Evolutionary conservation across 2,329 filamentous ascomycete species (phyloP).

Genomic region (Aspergillus ustus): DNA sequence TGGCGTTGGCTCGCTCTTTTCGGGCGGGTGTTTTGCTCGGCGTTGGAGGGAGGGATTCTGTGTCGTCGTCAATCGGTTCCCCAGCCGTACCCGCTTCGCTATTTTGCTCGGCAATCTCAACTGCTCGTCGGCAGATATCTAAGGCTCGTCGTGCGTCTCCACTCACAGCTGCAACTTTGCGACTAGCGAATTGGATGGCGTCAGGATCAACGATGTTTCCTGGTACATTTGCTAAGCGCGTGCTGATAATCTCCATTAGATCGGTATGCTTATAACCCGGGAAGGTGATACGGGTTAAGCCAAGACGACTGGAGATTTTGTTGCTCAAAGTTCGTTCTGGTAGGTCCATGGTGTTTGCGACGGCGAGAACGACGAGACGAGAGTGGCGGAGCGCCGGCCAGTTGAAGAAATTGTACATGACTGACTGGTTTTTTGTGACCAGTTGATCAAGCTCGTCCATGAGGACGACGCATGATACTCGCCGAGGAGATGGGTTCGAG

Average conservation of each 20-base stretch:
- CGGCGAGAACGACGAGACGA: constrained; percentile 90
- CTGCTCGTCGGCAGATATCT: constrained; percentile 92
- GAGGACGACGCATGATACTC: constrained; percentile 92
- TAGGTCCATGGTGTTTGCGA: constrained; percentile 98
- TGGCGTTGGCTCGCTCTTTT: constrained; percentile 25
- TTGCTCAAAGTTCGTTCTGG: constrained; percentile 95
- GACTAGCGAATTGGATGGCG: constrained; percentile 91
- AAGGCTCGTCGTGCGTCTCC: constrained; percentile 90
- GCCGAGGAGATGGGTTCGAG: constrained; percentile 82
- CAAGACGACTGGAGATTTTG: constrained; percentile 92
- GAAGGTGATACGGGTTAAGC: constrained; percentile 93
- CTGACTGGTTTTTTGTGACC: constrained; percentile 97
- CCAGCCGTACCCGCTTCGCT: constrained; percentile 43
- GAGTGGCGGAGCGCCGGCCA: constrained; percentile 94
- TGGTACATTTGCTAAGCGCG: constrained; percentile 84
- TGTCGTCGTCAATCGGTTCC: constrained; percentile 33
- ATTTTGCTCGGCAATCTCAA: constrained; percentile 89
- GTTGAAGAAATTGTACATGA: constrained; percentile 99
- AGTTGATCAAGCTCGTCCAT: constrained; percentile 99
- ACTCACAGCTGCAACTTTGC: constrained; percentile 95
- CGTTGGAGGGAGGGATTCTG: constrained; percentile 46
- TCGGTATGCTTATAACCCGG: constrained; percentile 97
- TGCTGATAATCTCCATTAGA: constrained; percentile 95
- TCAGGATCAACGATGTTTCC: constrained; percentile 90
- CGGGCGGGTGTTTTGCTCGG: constrained; percentile 49